Conservation (phyloP, 2,329 filamentous ascomycete genomes). For the Ophiosphaerella korrae region DNA sequence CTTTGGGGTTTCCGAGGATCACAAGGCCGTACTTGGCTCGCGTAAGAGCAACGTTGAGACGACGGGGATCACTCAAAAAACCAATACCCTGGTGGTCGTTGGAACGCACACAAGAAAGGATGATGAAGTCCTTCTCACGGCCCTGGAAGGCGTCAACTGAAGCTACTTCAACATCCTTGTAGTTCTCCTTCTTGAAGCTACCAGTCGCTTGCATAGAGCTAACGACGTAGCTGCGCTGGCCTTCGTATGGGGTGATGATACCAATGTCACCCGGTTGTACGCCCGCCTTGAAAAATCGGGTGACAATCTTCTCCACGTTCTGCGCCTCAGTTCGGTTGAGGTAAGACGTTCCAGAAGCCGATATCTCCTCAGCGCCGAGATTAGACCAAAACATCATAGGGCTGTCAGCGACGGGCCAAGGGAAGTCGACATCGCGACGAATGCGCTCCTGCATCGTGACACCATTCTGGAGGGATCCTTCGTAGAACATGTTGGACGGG, state of each 20-base stretch:
- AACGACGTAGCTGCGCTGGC: slow-evolving; percentile 96
- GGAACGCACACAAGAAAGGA: slow-evolving; percentile 94
- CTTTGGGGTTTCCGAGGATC: slow-evolving; percentile 96
- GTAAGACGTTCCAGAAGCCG: slow-evolving; percentile 95
- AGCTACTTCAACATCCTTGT: slow-evolving; percentile 98
- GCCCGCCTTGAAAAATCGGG: slow-evolving; percentile 97
- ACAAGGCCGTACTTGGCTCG: slow-evolving; percentile 96
- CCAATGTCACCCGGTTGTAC: slow-evolving; percentile 94
- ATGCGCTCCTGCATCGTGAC: slow-evolving; percentile 88
- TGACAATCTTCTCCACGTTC: slow-evolving; percentile 98
- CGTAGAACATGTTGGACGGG: slow-evolving; percentile 99
- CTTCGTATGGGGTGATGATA: slow-evolving; percentile 98
- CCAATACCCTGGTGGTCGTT: slow-evolving; percentile 99
- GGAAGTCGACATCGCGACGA: slow-evolving; percentile 93
- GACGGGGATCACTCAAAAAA: slow-evolving; percentile 95
- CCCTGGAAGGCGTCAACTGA: slow-evolving; percentile 99
- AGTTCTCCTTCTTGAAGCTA: slow-evolving; percentile 96
- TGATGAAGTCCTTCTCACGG: slow-evolving; percentile 98
- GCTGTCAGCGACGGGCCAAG: slow-evolving; percentile 90
- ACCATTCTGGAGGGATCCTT: slow-evolving; percentile 94
- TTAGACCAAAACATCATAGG: slow-evolving; percentile 99
- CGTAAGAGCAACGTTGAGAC: slow-evolving; percentile 95
- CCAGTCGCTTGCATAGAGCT: slow-evolving; percentile 99
- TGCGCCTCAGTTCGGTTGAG: slow-evolving; percentile 96
- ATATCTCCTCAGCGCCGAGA: slow-evolving; percentile 95